Percentiles rank a stretch among this genome's conserved stretches.
Conservation (phyloP, 345 rosid species). For the Arabis hirsuta region DNA sequence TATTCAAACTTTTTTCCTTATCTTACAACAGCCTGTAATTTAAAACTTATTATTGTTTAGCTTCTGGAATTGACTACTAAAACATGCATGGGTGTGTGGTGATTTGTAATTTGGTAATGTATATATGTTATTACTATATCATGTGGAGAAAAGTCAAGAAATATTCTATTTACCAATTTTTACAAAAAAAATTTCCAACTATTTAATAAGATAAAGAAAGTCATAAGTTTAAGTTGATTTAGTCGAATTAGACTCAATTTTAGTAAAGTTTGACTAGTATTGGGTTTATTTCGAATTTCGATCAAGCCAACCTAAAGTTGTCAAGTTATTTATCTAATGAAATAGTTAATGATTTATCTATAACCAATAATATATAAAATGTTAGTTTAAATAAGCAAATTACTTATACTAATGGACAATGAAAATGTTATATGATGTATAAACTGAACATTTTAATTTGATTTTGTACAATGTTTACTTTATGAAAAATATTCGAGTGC, state of each 20-base stretch:
- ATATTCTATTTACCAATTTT: too few relatives aligned
- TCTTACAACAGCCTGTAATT: neutral
- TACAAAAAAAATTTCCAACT: too few relatives aligned
- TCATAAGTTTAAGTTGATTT: too few relatives aligned
- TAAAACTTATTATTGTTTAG: too few relatives aligned
- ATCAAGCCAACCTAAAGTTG: too few relatives aligned
- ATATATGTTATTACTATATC: neutral
- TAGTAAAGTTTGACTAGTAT: too few relatives aligned
- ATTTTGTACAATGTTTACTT: neutral
- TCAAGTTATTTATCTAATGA: too few relatives aligned
- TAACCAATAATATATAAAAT: neutral
- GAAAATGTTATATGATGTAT: neutral
- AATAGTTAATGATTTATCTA: too few relatives aligned
- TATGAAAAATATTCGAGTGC: constrained; percentile 15
- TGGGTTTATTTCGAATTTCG: too few relatives aligned
- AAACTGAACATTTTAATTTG: neutral
- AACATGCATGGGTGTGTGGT: neutral
- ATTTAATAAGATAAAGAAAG: too few relatives aligned
- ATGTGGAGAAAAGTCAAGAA: too few relatives aligned
- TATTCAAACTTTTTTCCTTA: neutral
- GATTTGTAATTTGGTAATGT: neutral
- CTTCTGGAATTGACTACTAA: neutral
- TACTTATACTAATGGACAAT: neutral
- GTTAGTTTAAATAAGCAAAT: neutral
- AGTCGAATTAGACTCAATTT: too few relatives aligned